phyloP scores from a whole-genome alignment of 2,329 filamentous ascomycete species.

The Fusarium sp. region DNA sequence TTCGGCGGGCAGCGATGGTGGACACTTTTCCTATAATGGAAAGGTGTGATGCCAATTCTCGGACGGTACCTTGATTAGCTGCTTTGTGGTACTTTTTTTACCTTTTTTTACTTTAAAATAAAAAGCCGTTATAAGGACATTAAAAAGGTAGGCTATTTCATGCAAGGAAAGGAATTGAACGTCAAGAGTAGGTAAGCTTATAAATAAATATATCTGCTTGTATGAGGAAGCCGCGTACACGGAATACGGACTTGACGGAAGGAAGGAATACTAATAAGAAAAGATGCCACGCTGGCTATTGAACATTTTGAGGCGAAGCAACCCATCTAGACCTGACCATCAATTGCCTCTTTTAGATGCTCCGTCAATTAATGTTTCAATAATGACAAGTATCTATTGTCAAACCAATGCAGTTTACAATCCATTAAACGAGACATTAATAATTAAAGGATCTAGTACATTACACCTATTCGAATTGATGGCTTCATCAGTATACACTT shows the following conservation, averaged over 20 bases:
- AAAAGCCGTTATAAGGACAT: conserved; percentile 1
- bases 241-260: neutral
- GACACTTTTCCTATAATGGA: conserved; percentile 20
- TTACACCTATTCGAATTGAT: neutral
- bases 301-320: conserved; percentile 33
- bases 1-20: conserved; percentile 42
- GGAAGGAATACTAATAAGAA: neutral
- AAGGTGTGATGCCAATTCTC: conserved; percentile 16
- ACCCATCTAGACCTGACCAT: conserved; percentile 22
- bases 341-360: conserved; percentile 8
- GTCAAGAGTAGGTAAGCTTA: neutral
- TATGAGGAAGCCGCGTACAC: conserved; percentile 14
- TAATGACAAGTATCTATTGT: neutral
- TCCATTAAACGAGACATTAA: too few species aligned
- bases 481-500: neutral
- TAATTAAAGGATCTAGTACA: too few species aligned
- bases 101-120: neutral
- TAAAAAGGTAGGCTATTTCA: neutral
- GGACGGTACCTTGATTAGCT: conserved; percentile 32
- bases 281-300: conserved; percentile 49
- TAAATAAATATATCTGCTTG: conserved; percentile 12
- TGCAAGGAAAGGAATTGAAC: neutral
- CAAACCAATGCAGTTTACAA: too few species aligned
- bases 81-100: neutral
- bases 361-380: neutral